These are phyloP conservation scores for Coprinellus aureogranulatus DNA, from an alignment of 768 basidiomycete species.

Conservation along the genomic window DNA sequence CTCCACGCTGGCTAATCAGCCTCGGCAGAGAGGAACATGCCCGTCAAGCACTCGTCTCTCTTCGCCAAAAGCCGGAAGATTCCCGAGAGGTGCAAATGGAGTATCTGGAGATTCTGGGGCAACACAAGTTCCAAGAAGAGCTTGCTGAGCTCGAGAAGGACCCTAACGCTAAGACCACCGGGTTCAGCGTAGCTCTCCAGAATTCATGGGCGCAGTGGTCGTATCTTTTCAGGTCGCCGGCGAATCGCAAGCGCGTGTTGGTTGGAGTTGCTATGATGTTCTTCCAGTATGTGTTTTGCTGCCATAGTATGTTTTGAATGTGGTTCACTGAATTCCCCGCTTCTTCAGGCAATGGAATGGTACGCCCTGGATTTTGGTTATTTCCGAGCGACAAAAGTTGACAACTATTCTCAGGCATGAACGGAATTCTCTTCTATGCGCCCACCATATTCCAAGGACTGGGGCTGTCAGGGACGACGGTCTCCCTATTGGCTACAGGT, in stretches of 20 bases:
- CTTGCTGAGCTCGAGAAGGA: constrained; percentile 1
- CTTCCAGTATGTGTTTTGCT: not conserved
- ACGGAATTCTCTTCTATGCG: constrained; percentile 1
- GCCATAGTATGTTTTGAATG: not conserved
- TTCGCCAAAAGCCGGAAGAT: not conserved
- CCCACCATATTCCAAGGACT: constrained; percentile 1
- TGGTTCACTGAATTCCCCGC: too few relatives aligned
- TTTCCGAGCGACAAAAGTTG: not conserved
- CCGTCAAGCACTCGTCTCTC: not conserved
- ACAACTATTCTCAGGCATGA: not conserved
- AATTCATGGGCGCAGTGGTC: not conserved
- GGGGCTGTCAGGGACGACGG: constrained; percentile 1
- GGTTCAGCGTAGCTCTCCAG: not conserved
- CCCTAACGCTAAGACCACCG: not conserved
- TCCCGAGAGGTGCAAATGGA: not conserved
- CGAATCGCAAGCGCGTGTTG: not conserved
- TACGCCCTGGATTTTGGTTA: not conserved
- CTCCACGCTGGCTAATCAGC: constrained; percentile 1
- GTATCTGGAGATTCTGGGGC: constrained; percentile 1
- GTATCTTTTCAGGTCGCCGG: not conserved
- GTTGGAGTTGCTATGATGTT: constrained; percentile 2
- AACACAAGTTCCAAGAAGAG: constrained; percentile 2
- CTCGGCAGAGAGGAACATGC: not conserved
- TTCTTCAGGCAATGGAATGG: constrained; percentile 1
- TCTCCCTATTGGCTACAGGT: constrained; percentile 2